Percentiles rank a stretch among this genome's conserved stretches.
Evolutionary conservation across 148 eudicot species (phyloP).

Genomic region (Persicaria tinctoria): DNA sequence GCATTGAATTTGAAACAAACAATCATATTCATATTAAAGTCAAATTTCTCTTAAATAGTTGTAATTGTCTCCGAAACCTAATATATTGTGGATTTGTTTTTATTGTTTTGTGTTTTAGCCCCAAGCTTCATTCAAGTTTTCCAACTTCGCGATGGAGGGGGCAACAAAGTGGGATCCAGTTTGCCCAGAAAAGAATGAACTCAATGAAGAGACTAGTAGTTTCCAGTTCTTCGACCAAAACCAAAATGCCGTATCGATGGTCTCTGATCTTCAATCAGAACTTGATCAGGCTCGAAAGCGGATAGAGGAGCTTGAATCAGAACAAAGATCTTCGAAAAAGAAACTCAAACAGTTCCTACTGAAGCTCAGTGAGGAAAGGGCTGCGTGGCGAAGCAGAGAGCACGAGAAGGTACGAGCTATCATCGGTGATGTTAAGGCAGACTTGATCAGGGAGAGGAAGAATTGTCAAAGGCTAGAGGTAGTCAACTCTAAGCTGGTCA

Average conservation of each 20-base stretch:
- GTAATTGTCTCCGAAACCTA: background rate
- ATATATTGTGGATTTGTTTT: background rate
- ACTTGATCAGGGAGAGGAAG: conserved; percentile 65
- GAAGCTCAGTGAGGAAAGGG: conserved; percentile 83
- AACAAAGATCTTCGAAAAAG: conserved; percentile 33
- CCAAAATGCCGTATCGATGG: conserved; percentile 24
- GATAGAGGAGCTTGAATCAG: conserved; percentile 31
- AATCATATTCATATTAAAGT: background rate
- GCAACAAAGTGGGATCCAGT: conserved; percentile 91
- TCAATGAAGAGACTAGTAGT: conserved; percentile 23
- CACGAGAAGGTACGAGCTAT: conserved; percentile 83
- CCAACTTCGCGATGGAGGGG: conserved; percentile 84
- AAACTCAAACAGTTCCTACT: conserved; percentile 39
- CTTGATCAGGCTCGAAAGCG: conserved; percentile 31
- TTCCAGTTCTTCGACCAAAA: conserved; percentile 33
- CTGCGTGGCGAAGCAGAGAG: conserved; percentile 86
- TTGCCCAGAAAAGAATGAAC: conserved; percentile 23
- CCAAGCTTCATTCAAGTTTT: conserved; percentile 41
- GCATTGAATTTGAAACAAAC: background rate
- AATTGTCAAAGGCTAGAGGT: conserved; percentile 67
- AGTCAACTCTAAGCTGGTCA: conserved; percentile 71
- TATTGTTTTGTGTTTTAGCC: conserved; percentile 23
- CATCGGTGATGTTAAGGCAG: conserved; percentile 64
- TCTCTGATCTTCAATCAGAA: conserved; percentile 45
- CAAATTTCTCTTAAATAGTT: background rate